Conservation (phyloP, 805 yeast genomes). For the Ogataea dorogensis region DNA sequence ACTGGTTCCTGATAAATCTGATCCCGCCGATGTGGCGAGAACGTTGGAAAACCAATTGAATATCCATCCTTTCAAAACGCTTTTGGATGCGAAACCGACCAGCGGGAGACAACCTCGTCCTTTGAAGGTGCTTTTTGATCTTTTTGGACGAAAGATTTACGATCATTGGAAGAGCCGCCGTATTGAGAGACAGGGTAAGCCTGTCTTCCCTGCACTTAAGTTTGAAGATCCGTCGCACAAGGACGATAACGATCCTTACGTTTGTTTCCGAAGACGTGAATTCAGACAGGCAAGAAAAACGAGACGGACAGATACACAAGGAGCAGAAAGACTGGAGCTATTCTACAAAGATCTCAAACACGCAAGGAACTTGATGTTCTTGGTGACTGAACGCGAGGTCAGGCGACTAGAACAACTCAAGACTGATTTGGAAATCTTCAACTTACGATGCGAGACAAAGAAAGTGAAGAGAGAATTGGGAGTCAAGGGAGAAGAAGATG, state of each 20-base stretch:
- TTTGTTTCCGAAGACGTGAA: slow-evolving; percentile 93
- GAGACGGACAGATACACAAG: slow-evolving; percentile 87
- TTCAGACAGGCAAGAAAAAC: slow-evolving; percentile 95
- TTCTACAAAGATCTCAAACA: slow-evolving; percentile 74
- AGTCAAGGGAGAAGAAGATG: slow-evolving; percentile 81
- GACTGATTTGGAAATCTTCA: slow-evolving; percentile 65
- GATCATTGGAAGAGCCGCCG: slow-evolving; percentile 81
- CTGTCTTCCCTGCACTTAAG: slow-evolving; percentile 71
- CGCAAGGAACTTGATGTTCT: slow-evolving; percentile 65
- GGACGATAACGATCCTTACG: slow-evolving; percentile 92
- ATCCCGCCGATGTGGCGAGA: slow-evolving; percentile 58
- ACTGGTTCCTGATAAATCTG: slow-evolving; percentile 41
- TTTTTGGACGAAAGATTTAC: slow-evolving; percentile 68
- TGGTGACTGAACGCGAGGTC: slow-evolving; percentile 74
- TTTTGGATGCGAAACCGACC: slow-evolving; percentile 49
- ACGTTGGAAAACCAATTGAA: slow-evolving; percentile 55
- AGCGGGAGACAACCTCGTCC: slow-evolving; percentile 42
- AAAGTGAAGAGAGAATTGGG: slow-evolving; percentile 70
- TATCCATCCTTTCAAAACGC: slow-evolving; percentile 55
- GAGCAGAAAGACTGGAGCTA: slow-evolving; percentile 75
- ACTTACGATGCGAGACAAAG: slow-evolving; percentile 70
- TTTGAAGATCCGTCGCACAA: slow-evolving; percentile 80
- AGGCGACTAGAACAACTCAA: slow-evolving; percentile 59
- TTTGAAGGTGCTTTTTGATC: slow-evolving; percentile 45
- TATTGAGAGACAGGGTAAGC: slow-evolving; percentile 63